These are phyloP conservation scores for Trichoderma brevicompactum DNA, from an alignment of 2,329 filamentous ascomycete genomes.

Conservation along the genomic window DNA sequence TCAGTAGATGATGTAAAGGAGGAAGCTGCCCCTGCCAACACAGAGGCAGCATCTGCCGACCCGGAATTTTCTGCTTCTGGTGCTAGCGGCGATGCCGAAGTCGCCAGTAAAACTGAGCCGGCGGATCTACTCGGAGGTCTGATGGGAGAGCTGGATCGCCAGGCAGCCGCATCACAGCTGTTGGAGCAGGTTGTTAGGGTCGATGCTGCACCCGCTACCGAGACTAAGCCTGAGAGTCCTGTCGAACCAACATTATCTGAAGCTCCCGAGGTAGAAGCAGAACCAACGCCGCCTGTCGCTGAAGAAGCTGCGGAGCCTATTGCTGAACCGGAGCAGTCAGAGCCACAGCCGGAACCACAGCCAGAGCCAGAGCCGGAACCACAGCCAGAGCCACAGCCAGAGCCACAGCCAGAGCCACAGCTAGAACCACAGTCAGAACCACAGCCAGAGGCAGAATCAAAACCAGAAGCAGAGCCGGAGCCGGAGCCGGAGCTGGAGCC, in stretches of 20 bases:
- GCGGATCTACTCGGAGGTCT: conserved; percentile 53
- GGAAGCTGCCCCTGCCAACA: conserved; percentile 5
- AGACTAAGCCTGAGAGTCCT: conserved; percentile 24
- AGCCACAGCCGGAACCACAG: neutral
- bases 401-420: neutral
- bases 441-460: neutral
- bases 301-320: conserved; percentile 9
- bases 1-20: conserved; percentile 34
- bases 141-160: conserved; percentile 51
- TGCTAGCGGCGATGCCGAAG: neutral
- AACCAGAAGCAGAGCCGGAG: neutral
- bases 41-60: conserved; percentile 30
- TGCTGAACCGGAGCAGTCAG: neutral
- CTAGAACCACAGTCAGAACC: conserved; percentile 1
- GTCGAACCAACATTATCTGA: neutral
- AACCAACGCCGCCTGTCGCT: conserved; percentile 8
- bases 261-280: neutral
- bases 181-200: conserved; percentile 1
- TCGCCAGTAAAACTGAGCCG: conserved; percentile 37
- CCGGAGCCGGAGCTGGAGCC: neutral
- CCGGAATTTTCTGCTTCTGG: conserved; percentile 27
- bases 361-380: neutral
- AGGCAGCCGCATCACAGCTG: conserved; percentile 33
- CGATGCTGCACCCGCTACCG: neutral
- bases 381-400: neutral